Base-by-base conservation (phyloP, 495 filamentous ascomycete species). In the Amorphotheca resinae region DNA sequence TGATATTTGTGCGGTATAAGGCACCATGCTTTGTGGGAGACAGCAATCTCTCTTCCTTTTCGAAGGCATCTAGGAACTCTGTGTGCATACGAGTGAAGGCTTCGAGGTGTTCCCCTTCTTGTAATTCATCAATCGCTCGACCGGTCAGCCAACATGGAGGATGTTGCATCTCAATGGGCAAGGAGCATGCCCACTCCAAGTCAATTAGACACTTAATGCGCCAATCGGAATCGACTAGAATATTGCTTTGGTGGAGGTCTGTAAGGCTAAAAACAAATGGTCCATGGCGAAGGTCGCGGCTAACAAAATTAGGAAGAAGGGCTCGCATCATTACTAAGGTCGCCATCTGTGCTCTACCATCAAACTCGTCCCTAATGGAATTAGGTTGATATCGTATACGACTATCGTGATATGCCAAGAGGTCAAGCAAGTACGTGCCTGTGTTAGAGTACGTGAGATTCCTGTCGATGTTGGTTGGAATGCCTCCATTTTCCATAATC, bases 141-240 rank as follows among this genome's bases (percentile, higher is more conserved):
- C 48, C 54, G 9, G 57, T 54, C 16, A 65, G 30, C 62, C 60
- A 65, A 33, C 48, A 46, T 17, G 58, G 58, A 42, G 61, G 54
- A 37, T 44, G 44, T 6, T 59, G 42, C 50, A 60, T 57, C 45
- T 65, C 57, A 7, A 56, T 48, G 22, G 60, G 60, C 1, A 32
- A 49, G 40, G 60, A 53, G 43, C 59, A 63, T 15, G 59, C 57
- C 59, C 56, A 65, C 44, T 64, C 59, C 9, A 64, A 46, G 38
- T 65, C 58, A 5, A 65, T 41, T 1, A 62, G 21, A 9, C 20
- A 56, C 16, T 18, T 59, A 22, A 63, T 56, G 45, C 60, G 22
- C 57, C 52, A 60, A 30, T 48, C 26, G 9, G 16, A 20, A 12
- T 64, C 35, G 8, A 63, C 53, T 42, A 59, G 56, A 6, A 47